Evolutionary conservation across 1,284 basidiomycete species (phyloP).

Genomic region (Ceratobasidium sp.): DNA sequence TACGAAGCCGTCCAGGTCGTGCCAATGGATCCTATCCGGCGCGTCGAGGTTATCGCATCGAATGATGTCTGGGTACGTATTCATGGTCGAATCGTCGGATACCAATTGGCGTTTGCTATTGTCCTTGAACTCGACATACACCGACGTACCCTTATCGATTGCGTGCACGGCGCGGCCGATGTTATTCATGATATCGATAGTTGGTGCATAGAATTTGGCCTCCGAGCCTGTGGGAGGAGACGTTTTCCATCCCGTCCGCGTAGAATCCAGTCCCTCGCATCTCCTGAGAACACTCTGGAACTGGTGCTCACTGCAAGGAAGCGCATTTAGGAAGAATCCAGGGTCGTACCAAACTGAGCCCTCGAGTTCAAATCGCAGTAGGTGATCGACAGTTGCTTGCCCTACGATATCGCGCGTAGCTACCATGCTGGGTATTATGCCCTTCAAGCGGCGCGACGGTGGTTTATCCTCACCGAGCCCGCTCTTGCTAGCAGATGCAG

Average conservation of each 20-base stretch:
- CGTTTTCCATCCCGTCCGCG: neutral
- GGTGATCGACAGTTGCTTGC: too few relatives aligned
- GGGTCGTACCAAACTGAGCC: slow-evolving; percentile 8
- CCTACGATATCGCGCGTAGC: too few relatives aligned
- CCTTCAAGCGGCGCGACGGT: too few relatives aligned
- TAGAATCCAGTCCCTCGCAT: neutral
- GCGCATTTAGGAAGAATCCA: neutral
- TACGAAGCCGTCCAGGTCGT: neutral
- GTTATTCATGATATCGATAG: neutral
- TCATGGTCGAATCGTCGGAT: neutral
- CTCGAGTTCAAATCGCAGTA: slow-evolving; percentile 2
- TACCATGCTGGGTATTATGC: too few relatives aligned
- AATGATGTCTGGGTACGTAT: slow-evolving; percentile 2
- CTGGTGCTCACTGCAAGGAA: neutral
- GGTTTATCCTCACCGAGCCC: too few relatives aligned
- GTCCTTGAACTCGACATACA: neutral
- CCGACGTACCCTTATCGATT: neutral
- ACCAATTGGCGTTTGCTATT: neutral
- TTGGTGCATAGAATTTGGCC: neutral
- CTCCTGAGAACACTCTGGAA: neutral
- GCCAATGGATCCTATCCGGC: slow-evolving; percentile 6
- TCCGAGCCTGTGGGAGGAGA: neutral
- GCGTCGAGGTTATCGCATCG: neutral
- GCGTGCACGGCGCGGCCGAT: neutral
- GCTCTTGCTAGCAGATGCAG: too few relatives aligned